A percentile compares a stretch with the other conserved stretches of the same genome.
These are phyloP conservation scores for Collybiopsis confluens DNA, from an alignment of 768 basidiomycete species.

Conservation along the genomic window DNA sequence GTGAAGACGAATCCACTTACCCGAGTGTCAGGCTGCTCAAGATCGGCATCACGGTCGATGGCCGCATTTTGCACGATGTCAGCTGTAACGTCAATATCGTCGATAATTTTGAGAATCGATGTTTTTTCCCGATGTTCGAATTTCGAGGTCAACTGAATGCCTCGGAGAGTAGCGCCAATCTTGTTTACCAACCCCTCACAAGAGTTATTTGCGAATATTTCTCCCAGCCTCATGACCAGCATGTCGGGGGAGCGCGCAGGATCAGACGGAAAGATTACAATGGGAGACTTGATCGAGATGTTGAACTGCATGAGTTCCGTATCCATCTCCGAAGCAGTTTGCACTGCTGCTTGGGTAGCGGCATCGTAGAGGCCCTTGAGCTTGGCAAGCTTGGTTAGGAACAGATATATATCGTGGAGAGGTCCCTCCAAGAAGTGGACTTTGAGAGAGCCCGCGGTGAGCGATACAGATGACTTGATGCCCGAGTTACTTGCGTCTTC, in stretches of 20 bases:
- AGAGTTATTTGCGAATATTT: constrained; percentile 78
- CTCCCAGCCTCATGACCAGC: constrained; percentile 81
- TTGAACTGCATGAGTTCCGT: constrained; percentile 84
- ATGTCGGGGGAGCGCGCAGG: constrained; percentile 57
- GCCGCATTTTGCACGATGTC: constrained; percentile 60
- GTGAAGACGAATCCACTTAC: constrained; percentile 33
- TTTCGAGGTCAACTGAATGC: constrained; percentile 79
- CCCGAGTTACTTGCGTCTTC: constrained; percentile 64
- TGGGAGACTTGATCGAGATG: constrained; percentile 87
- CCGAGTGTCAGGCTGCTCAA: constrained; percentile 66
- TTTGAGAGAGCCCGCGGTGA: constrained; percentile 87
- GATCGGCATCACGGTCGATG: constrained; percentile 48
- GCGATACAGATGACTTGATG: constrained; percentile 75
- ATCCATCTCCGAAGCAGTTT: constrained; percentile 82
- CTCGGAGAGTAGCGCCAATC: constrained; percentile 71
- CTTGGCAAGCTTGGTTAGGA: constrained; percentile 78
- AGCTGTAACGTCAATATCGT: constrained; percentile 77
- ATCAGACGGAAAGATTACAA: constrained; percentile 81
- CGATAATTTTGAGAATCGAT: constrained; percentile 78
- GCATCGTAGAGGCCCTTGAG: constrained; percentile 95
- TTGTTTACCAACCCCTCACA: constrained; percentile 56
- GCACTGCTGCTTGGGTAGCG: constrained; percentile 88
- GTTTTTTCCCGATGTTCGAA: constrained; percentile 44
- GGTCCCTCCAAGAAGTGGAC: constrained; percentile 87
- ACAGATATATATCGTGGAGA: constrained; percentile 84